Percentiles rank a stretch among this genome's conserved stretches.
phyloP scores from a whole-genome alignment of 495 filamentous ascomycete species.

The Parathielavia appendiculata region DNA sequence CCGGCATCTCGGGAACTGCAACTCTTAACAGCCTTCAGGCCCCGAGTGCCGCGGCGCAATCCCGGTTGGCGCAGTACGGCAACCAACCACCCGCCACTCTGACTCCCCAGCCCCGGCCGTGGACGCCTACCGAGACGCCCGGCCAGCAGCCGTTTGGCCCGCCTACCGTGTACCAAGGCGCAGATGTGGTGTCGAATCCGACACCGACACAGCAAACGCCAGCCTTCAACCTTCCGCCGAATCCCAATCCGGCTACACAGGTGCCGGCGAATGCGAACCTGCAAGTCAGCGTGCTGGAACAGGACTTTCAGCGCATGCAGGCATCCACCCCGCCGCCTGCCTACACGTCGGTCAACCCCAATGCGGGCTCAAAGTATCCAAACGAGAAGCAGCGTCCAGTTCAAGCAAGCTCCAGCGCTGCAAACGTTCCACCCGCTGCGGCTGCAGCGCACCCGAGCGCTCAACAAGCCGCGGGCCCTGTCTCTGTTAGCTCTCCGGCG shows the following conservation, averaged over 20 bases:
- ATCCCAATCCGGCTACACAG: constrained; percentile 28
- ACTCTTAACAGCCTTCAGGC: constrained; percentile 75
- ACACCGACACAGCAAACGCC: constrained; percentile 29
- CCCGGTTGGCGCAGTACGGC: constrained; percentile 69
- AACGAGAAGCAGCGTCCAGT: constrained; percentile 62
- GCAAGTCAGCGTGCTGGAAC: constrained; percentile 64
- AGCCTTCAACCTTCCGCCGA: constrained; percentile 30
- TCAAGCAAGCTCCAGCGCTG: constrained; percentile 36
- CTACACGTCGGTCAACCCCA: constrained; percentile 71
- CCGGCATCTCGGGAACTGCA: constrained; percentile 78
- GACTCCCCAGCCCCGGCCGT: constrained; percentile 63
- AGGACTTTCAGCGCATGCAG: constrained; percentile 84
- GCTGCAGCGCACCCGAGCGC: constrained; percentile 5
- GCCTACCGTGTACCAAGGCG: constrained; percentile 87
- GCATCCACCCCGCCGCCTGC: constrained; percentile 86
- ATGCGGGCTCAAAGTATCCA: constrained; percentile 55
- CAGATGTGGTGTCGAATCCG: constrained; percentile 47
- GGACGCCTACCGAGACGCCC: constrained; percentile 93
- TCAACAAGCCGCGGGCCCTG: constrained; percentile 9
- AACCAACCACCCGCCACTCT: constrained; percentile 24
- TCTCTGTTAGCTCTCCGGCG: constrained; percentile 12
- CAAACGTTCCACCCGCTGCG: constrained; percentile 27
- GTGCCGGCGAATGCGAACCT: constrained; percentile 27
- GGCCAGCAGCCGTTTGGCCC: constrained; percentile 86
- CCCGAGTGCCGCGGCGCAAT: constrained; percentile 76